Conservation (phyloP, 441 rosid species). For the Sinapis alba region DNA sequence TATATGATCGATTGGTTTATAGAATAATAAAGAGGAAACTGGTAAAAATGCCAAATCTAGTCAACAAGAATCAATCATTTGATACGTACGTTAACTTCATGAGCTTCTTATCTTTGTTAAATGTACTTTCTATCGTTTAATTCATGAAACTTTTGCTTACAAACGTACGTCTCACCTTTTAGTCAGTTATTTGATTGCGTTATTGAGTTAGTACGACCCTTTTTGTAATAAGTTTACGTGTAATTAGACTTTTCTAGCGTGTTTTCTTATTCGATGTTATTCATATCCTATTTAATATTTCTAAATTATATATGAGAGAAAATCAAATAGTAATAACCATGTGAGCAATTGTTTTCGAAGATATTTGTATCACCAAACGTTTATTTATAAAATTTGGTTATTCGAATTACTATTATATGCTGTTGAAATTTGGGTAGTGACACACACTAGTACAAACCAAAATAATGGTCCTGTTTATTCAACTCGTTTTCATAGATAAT, state of each 20-base stretch:
- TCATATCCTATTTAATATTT: neutral
- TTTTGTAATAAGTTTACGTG: neutral
- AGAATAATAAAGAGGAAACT: neutral
- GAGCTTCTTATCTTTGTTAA: neutral
- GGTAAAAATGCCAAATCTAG: neutral
- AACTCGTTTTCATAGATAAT: neutral
- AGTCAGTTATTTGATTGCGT: neutral
- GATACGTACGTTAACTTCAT: slow-evolving; percentile 6
- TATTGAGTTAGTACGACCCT: neutral
- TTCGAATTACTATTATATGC: neutral
- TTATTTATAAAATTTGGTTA: neutral
- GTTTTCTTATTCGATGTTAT: neutral
- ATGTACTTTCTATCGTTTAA: neutral
- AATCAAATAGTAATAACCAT: neutral
- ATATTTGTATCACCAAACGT: neutral
- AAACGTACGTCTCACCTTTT: neutral
- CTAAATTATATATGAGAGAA: neutral
- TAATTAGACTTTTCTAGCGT: neutral
- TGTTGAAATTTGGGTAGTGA: neutral
- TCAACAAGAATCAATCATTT: slow-evolving; percentile 4
- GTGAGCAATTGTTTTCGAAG: neutral
- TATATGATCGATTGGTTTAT: neutral
- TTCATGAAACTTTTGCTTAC: neutral
- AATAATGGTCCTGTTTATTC: neutral
- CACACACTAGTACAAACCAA: neutral